A percentile compares a stretch with the other conserved stretches of the same genome.
phyloP scores from a whole-genome alignment of 331 rosid species.

The Rhamnella rubrinervis region DNA sequence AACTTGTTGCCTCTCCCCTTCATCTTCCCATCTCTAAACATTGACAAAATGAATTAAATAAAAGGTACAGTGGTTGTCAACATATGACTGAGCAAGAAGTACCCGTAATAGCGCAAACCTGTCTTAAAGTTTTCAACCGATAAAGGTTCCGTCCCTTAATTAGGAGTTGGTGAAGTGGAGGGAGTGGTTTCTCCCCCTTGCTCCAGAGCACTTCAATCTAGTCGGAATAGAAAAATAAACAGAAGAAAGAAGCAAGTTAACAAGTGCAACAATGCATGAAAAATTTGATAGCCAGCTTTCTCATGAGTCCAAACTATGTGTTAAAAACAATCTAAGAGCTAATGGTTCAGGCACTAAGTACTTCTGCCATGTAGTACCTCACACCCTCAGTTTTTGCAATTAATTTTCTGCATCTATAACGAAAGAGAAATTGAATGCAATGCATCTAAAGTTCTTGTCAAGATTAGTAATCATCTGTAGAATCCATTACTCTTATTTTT shows the following conservation, averaged over 20 bases:
- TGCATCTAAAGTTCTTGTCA: neutral
- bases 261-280: slow-evolving; percentile 13
- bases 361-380: neutral
- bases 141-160: slow-evolving; percentile 94
- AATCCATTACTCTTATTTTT: neutral
- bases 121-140: slow-evolving; percentile 80
- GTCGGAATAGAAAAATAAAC: slow-evolving; percentile 13
- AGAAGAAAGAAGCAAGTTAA: neutral
- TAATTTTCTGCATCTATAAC: neutral
- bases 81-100: slow-evolving; percentile 18
- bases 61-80: slow-evolving; percentile 9
- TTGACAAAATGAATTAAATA: slow-evolving; percentile 10
- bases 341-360: neutral
- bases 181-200: slow-evolving; percentile 82
- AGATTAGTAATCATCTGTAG: neutral
- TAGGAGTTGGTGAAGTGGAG: slow-evolving; percentile 76
- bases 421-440: neutral
- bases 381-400: neutral
- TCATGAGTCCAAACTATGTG: neutral
- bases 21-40: slow-evolving; percentile 74
- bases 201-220: slow-evolving; percentile 98
- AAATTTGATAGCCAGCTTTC: slow-evolving; percentile 1
- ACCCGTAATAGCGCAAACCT: slow-evolving; percentile 41
- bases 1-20: slow-evolving; percentile 58
- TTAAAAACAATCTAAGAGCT: neutral